Percentiles rank a stretch among this genome's conserved stretches.
These are phyloP conservation scores for Candida chauliodis DNA, from an alignment of 805 yeast species.

Conservation along the genomic window DNA sequence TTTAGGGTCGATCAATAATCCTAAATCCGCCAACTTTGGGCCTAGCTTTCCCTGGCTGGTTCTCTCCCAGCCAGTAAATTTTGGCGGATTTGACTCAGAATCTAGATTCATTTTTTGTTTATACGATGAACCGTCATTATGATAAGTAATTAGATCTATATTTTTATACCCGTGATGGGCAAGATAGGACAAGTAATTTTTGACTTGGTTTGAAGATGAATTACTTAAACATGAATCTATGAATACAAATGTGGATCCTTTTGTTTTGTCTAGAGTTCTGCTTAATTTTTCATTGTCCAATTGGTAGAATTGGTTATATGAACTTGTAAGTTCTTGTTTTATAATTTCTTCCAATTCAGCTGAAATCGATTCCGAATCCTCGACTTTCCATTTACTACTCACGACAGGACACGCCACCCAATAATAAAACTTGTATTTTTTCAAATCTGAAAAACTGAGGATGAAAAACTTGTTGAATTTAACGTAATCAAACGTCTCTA, in stretches of 20 bases:
- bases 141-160: slow-evolving; percentile 23
- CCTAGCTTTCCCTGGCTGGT: slow-evolving; percentile 67
- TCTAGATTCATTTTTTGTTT: slow-evolving; percentile 16
- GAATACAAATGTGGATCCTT: slow-evolving; percentile 21
- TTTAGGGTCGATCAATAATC: slow-evolving; percentile 74
- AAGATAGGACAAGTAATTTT: slow-evolving; percentile 54
- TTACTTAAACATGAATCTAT: slow-evolving; percentile 29
- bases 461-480: slow-evolving; percentile 30
- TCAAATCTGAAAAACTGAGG: slow-evolving; percentile 80
- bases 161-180: slow-evolving; percentile 21
- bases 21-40: slow-evolving; percentile 82
- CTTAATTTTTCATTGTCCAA: slow-evolving; percentile 7
- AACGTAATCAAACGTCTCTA: slow-evolving; percentile 24
- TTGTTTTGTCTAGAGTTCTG: not conserved
- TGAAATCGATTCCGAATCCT: slow-evolving; percentile 6
- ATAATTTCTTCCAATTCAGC: not conserved
- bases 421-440: slow-evolving; percentile 80
- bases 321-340: not conserved
- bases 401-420: slow-evolving; percentile 85
- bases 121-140: slow-evolving; percentile 17
- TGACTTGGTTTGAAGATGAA: slow-evolving; percentile 50
- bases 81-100: slow-evolving; percentile 24
- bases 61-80: slow-evolving; percentile 87
- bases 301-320: slow-evolving; percentile 14
- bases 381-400: slow-evolving; percentile 46